phyloP scores from a whole-genome alignment of 768 basidiomycete species.

The Boletus sp. region DNA sequence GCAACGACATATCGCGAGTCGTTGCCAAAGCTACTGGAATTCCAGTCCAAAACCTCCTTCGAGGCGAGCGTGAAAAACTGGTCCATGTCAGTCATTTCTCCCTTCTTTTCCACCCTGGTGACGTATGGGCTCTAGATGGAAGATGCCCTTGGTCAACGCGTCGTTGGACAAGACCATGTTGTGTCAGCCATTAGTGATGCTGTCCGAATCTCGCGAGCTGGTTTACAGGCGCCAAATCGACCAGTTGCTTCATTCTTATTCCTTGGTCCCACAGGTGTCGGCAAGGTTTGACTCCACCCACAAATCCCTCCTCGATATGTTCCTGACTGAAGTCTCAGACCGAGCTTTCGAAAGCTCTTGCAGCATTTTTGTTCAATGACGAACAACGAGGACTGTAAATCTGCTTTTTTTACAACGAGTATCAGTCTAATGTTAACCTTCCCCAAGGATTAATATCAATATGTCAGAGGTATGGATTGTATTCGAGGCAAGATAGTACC shows the following conservation, averaged over 20 bases:
- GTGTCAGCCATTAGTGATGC: constrained; percentile 84
- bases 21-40: constrained; percentile 89
- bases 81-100: constrained; percentile 61
- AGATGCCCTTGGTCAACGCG: constrained; percentile 63
- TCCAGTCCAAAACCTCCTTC: constrained; percentile 83
- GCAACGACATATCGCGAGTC: constrained; percentile 85
- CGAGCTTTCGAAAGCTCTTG: constrained; percentile 85
- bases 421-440: neutral
- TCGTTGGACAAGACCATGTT: constrained; percentile 93
- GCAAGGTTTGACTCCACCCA: constrained; percentile 49
- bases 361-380: constrained; percentile 86
- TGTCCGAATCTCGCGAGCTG: constrained; percentile 89
- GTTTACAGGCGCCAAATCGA: constrained; percentile 82
- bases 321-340: constrained; percentile 43
- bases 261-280: constrained; percentile 85
- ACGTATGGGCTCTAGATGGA: constrained; percentile 67
- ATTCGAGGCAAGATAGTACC: neutral
- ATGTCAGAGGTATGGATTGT: constrained; percentile 71
- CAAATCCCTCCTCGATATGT: neutral
- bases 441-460: constrained; percentile 80
- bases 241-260: constrained; percentile 94
- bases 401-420: neutral
- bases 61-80: constrained; percentile 87
- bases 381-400: constrained; percentile 81
- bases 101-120: neutral